Percentiles rank a stretch among this genome's conserved stretches.
Evolutionary conservation across 331 rosid species (phyloP).

Genomic region (Quercus phellos): DNA sequence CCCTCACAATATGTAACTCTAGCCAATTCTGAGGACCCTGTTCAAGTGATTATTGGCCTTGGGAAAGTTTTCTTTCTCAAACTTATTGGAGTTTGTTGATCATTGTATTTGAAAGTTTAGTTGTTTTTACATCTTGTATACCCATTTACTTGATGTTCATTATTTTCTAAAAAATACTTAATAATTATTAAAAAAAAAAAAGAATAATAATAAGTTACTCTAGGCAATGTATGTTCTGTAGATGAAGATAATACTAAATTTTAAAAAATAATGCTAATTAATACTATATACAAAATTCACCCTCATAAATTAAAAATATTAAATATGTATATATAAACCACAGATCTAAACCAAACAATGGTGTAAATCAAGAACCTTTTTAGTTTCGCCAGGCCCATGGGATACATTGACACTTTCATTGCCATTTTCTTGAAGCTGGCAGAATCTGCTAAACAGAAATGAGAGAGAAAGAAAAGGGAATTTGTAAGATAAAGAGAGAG

Average conservation of each 20-base stretch:
- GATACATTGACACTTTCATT: constrained; percentile 23
- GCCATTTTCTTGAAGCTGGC: constrained; percentile 48
- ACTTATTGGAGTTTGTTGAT: too few relatives aligned
- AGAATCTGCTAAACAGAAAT: constrained; percentile 36
- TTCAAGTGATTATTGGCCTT: too few relatives aligned
- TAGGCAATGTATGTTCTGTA: not conserved
- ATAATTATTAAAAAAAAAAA: too few relatives aligned
- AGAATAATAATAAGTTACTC: too few relatives aligned
- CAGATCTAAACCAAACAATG: constrained; percentile 9
- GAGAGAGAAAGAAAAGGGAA: constrained; percentile 5
- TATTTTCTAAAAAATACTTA: too few relatives aligned
- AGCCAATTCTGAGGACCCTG: not conserved
- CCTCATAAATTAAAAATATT: not conserved
- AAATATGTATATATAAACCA: not conserved
- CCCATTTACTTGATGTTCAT: too few relatives aligned
- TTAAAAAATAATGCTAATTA: constrained; percentile 4
- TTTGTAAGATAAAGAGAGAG: not conserved
- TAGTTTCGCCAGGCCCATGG: constrained; percentile 27
- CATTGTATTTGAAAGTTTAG: too few relatives aligned
- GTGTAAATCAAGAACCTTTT: constrained; percentile 46
- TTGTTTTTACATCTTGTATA: too few relatives aligned
- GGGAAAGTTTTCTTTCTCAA: too few relatives aligned
- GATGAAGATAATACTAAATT: not conserved
- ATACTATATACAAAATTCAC: not conserved
- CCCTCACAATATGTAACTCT: not conserved